Conservation (phyloP, 352 stramenopile genomes). For the Aphanomyces stellatus region DNA sequence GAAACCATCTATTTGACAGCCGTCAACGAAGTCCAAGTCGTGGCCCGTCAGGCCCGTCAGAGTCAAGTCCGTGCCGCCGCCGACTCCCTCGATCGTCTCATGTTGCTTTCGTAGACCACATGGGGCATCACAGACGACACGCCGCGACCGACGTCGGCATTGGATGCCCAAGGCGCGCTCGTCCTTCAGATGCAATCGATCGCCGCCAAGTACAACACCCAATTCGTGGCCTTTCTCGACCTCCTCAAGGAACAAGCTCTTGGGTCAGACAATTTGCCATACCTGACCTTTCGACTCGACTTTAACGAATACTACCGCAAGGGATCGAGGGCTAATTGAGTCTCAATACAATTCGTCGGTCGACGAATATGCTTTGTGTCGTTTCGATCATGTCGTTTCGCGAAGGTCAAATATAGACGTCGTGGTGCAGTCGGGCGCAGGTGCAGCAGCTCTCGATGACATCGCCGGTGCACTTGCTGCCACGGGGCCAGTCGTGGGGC, state of each 20-base stretch:
- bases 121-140: conserved; percentile 20
- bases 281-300: conserved; percentile 83
- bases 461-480: neutral
- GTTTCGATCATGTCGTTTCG: too few relatives aligned
- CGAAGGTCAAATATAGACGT: too few relatives aligned
- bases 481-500: conserved; percentile 2
- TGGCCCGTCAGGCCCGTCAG: conserved; percentile 36
- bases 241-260: conserved; percentile 50
- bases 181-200: conserved; percentile 59
- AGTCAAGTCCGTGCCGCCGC: conserved; percentile 21
- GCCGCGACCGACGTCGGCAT: conserved; percentile 12
- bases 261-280: conserved; percentile 73
- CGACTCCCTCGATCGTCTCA: neutral
- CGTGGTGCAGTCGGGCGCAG: too few relatives aligned
- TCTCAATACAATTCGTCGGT: neutral
- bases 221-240: conserved; percentile 62
- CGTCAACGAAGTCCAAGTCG: conserved; percentile 58
- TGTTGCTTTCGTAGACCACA: neutral
- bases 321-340: neutral
- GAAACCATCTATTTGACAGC: conserved; percentile 73
- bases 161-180: conserved; percentile 40
- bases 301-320: conserved; percentile 89
- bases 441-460: too few relatives aligned
- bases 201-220: conserved; percentile 43
- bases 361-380: too few relatives aligned